Percentiles rank a stretch among this genome's conserved stretches.
Conservation (phyloP, 768 basidiomycete genomes). For the Austroboletus festivus region DNA sequence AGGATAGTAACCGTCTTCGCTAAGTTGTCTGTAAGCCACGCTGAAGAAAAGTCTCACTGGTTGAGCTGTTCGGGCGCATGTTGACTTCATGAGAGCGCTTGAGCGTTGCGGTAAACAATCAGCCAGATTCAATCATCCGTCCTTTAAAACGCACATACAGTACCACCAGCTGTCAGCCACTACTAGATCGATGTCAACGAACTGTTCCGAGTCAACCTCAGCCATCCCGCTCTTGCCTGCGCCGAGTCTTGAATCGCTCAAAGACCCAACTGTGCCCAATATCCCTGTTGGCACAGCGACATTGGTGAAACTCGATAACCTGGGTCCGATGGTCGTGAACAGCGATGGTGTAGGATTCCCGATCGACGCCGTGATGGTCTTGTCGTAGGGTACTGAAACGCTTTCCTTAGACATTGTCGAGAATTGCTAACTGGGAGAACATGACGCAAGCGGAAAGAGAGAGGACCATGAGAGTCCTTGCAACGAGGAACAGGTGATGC, state of each 20-base stretch:
- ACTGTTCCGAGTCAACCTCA: background rate
- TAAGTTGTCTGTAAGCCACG: no score
- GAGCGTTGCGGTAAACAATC: no score
- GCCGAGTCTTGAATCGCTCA: conserved; percentile 5
- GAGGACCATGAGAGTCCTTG: conserved; percentile 52
- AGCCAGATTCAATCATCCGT: no score
- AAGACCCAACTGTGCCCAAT: conserved; percentile 8
- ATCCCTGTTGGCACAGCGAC: conserved; percentile 17
- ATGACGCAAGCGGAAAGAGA: conserved; percentile 58
- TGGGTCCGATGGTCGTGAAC: conserved; percentile 70
- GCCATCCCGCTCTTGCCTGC: conserved; percentile 9
- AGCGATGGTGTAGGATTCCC: conserved; percentile 51
- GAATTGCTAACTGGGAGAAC: conserved; percentile 62
- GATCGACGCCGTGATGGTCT: background rate
- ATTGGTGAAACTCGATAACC: conserved; percentile 50
- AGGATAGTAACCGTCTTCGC: no score
- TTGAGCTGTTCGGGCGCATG: no score
- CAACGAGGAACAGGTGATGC: conserved; percentile 46
- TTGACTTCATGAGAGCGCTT: no score
- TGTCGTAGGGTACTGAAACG: background rate
- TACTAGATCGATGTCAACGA: conserved; percentile 7
- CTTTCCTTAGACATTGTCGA: conserved; percentile 51
- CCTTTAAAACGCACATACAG: no score
- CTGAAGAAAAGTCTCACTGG: no score
- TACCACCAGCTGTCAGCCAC: background rate